Base-by-base conservation (phyloP, 176 grass and related monocot genomes). In the Oryza coarctata region DNA sequence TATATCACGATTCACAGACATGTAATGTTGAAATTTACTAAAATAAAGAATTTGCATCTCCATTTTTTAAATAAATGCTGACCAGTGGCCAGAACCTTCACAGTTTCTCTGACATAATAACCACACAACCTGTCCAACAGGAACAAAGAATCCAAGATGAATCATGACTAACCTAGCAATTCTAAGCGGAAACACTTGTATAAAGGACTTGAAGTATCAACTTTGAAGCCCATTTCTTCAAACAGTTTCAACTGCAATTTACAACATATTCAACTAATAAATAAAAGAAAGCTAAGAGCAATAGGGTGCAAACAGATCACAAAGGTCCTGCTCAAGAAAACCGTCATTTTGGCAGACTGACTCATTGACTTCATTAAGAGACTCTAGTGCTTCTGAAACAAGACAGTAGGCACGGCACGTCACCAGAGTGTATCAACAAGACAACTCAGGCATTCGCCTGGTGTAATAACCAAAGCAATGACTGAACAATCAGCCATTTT, bases 181-280 rank as follows among this genome's bases (percentile, higher is more conserved):
- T 97, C 94, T 70, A 97, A 89, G 68, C 92, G 92, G 85, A 98
- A 94, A 9, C 64, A 88, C 88, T 92, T 93, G 86, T 98, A 98
- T 8, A 91, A 82, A 77, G 95, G 82, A 79, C 77, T 91, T 67
- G 90, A 84, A 78, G 92, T 91, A 33, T 98, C 86, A 82, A 94
- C 90, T 81, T 82, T 94, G 73, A 94, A 98, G 26, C 90, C 84
- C 92, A 93, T 98, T 93, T 94, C 95, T 91, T 94, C 92, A 84
- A 98, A 98, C 17, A 94, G 74, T 84, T 93, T 93, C 77, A 96
- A 79, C 93, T 96, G 90, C 82, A 88, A 72, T 2, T 50, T 49
- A 70, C 18, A 84, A 33, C 5, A 78, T 18, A 60, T 80, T 75
- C 61, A 75, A 40, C 65, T 71, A 77, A 77, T 75, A 68, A 80